These are phyloP conservation scores for Testicularia cyperi DNA, from an alignment of 1,284 basidiomycete genomes.

Conservation along the genomic window DNA sequence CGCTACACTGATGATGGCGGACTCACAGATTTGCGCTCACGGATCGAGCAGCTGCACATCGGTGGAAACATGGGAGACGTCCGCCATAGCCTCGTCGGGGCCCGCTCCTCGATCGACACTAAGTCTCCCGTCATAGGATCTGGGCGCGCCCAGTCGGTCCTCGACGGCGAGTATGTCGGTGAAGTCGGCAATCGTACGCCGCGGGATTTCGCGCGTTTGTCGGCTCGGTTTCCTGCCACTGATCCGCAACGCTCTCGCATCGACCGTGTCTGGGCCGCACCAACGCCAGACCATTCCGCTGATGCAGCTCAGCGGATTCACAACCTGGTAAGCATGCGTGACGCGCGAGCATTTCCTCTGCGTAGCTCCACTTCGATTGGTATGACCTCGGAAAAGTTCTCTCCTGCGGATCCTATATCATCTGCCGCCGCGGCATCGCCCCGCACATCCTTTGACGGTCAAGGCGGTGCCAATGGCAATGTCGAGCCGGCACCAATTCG, in stretches of 20 bases:
- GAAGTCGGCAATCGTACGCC: slow-evolving; percentile 22
- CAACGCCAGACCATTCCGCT: slow-evolving; percentile 13
- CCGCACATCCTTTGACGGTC: too few species aligned
- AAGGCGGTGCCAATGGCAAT: neutral
- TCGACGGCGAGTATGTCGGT: too few species aligned
- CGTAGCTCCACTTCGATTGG: slow-evolving; percentile 24
- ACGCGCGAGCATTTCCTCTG: slow-evolving; percentile 2
- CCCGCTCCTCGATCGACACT: slow-evolving; percentile 18
- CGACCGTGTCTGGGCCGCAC: slow-evolving; percentile 7
- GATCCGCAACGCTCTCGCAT: slow-evolving; percentile 24
- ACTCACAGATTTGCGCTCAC: slow-evolving; percentile 11
- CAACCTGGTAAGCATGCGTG: slow-evolving; percentile 20
- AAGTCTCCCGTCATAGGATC: slow-evolving; percentile 13
- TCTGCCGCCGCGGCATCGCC: neutral
- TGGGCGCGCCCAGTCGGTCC: slow-evolving; percentile 19
- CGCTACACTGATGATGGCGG: slow-evolving; percentile 7
- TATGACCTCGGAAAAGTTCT: slow-evolving; percentile 4
- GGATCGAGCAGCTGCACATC: slow-evolving; percentile 18
- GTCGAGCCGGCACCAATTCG: slow-evolving; percentile 33
- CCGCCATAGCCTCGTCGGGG: slow-evolving; percentile 4
- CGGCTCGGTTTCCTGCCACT: slow-evolving; percentile 19
- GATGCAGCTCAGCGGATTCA: slow-evolving; percentile 23
- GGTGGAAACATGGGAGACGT: slow-evolving; percentile 3
- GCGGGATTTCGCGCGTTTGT: slow-evolving; percentile 7
- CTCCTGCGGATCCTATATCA: neutral